These are phyloP conservation scores for Sophora flavescens DNA, from an alignment of 306 rosid species.

Conservation along the genomic window DNA sequence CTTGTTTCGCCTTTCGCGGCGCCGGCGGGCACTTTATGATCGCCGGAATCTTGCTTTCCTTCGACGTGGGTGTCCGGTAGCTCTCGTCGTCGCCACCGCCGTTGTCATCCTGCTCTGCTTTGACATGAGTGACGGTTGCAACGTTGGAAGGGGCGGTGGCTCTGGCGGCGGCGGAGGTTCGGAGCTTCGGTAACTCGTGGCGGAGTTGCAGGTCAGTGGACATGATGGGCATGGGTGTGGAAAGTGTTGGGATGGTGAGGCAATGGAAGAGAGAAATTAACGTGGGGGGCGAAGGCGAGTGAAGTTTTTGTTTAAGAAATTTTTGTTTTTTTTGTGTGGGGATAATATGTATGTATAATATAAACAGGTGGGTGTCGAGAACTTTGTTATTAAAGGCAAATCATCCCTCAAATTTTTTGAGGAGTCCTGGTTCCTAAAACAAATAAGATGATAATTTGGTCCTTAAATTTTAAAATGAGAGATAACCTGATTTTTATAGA, in stretches of 20 bases:
- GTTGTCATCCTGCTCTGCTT: background rate
- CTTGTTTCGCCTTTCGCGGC: constrained; percentile 29
- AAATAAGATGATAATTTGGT: too few species aligned
- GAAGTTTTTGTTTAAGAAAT: background rate
- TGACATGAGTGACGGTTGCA: background rate
- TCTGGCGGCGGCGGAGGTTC: background rate
- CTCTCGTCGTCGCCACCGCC: background rate
- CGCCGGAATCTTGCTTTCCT: constrained; percentile 41
- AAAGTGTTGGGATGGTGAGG: background rate
- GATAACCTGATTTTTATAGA: too few species aligned
- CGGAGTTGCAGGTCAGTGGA: constrained; percentile 33
- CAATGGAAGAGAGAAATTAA: background rate
- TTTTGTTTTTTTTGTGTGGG: background rate
- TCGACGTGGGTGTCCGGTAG: constrained; percentile 35
- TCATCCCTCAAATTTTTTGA: too few species aligned
- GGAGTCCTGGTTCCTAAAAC: too few species aligned
- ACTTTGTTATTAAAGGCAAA: too few species aligned
- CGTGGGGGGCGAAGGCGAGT: background rate
- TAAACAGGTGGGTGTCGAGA: background rate
- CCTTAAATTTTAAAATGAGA: too few species aligned
- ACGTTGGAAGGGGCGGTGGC: background rate
- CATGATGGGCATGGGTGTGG: background rate
- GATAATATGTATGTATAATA: background rate
- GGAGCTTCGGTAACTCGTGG: constrained; percentile 4
- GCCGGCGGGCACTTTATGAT: constrained; percentile 35